Base-by-base conservation (phyloP, 2,329 filamentous ascomycete genomes). In the Allantophomopsis cytisporea region DNA sequence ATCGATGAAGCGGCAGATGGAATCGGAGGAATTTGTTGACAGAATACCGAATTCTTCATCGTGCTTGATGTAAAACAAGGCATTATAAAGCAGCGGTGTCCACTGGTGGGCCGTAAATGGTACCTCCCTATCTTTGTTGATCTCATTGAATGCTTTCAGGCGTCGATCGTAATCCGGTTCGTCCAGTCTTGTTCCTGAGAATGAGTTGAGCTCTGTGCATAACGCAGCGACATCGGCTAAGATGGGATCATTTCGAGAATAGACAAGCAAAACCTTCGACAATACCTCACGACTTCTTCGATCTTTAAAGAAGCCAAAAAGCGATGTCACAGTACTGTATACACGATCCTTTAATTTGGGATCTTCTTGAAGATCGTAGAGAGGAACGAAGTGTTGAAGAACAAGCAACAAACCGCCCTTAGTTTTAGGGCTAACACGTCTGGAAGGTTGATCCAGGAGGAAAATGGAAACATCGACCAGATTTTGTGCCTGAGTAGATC, bases 281-380 rank as follows among this genome's bases (percentile, higher is more conserved):
- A 96, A 62, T 1, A 84, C 69, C 45, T 78, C 68, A 40, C 91
- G 73, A 53, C 86, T 93, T 34, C 74, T 64, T 34, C 78, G 72
- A 56, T 96, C 88, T 50, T 79, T 84, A 64, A 96, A 89, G 55
- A 88, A 94, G 40, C 85, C 83, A 54, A 94, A 96, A 28, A 96
- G 70, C 0, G 83, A 79, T 4, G 83, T 80, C 8, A 91, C 61
- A 0, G 84, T 84, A 35, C 75, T 66, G 54, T 83, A 94, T 1
- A 93, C 73, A 30, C 72, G 68, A 35, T 69, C 62, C 37, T 74
- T 74, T 13, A 89, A 61, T 17, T 69, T 66, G 5, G 60, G 51
- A 37, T 82, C 68, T 43, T 70, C 66, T 36, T 69, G 60, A 8
- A 71, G 60, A 41, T 75, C 63, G 44, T 75, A 76, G 2, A 83